Evolutionary conservation across 441 rosid genomes (phyloP).

Genomic region (Gossypium aridum): DNA sequence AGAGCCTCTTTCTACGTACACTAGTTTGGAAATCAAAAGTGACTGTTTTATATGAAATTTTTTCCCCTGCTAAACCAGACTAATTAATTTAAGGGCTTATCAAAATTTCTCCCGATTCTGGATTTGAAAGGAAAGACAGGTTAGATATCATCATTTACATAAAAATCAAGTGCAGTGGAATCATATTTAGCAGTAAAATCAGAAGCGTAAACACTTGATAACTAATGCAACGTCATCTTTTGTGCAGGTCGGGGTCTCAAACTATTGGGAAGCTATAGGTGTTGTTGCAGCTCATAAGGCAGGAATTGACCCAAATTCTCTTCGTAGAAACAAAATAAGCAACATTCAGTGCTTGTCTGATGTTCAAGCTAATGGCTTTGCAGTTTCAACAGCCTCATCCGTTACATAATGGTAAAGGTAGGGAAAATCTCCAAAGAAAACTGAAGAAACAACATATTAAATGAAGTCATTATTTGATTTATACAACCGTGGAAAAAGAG

Average conservation of each 20-base stretch:
- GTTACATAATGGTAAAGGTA: conserved; percentile 6
- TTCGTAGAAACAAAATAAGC: conserved; percentile 36
- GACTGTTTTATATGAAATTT: too few species aligned
- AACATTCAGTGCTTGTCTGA: conserved; percentile 21
- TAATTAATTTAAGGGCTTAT: background rate
- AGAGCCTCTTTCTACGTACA: background rate
- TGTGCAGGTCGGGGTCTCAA: conserved; percentile 47
- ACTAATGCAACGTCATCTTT: conserved; percentile 1
- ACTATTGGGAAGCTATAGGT: conserved; percentile 71
- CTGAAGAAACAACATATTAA: background rate
- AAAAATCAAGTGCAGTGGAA: background rate
- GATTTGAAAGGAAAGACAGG: background rate
- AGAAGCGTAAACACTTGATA: background rate
- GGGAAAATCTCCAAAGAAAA: background rate
- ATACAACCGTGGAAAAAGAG: background rate
- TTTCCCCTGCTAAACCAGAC: background rate
- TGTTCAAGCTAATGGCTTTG: conserved; percentile 23
- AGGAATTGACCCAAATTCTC: conserved; percentile 48
- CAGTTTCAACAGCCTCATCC: conserved; percentile 25
- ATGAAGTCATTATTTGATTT: background rate
- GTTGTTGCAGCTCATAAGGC: conserved; percentile 61
- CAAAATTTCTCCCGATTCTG: background rate
- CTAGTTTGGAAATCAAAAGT: too few species aligned
- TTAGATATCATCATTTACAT: background rate
- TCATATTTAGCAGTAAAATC: background rate